Base-by-base conservation (phyloP, 2,329 filamentous ascomycete genomes). In the Nannizzia gypsea region DNA sequence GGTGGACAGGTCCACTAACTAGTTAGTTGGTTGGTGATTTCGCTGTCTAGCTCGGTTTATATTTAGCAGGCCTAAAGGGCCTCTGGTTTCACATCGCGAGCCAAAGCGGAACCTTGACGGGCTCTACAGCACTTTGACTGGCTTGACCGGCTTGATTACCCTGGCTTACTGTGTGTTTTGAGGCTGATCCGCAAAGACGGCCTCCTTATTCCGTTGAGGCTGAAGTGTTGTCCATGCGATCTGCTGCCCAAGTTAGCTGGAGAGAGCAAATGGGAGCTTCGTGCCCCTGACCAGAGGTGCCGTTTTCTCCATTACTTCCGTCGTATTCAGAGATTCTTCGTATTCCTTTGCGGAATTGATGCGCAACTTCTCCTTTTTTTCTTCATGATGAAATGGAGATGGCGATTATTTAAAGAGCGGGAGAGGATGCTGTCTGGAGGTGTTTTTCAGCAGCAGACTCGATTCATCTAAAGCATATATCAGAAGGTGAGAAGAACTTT, bases 311-410 rank as follows among this genome's bases (percentile, higher is more conserved):
- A 36, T 8, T 36, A 11, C 31, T 36, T n/a, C 6, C 50, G 9
- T 54, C 50, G 50, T 54, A 54, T 54, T 34, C 50, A 54, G 50
- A 54, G n/a, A 54, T 34, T 31, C n/a, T 26, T 54, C 50, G 50
- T 54, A 54, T 34, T 54, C 15, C 9, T 11, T 54, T 28, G 50
- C 26, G 28, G 44, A 50, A 50, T 13, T 9, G 50, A 28, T 17
- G 26, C 26, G 50, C 26, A 17, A 26, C 50, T 54, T 50, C 22
- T 28, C 48, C 22, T 4, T 24, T 52, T n/a, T 17, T 13, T 20
- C 31, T 54, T 17, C 26, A 54, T 13, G 22, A 26, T 6, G 22
- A 26, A 15, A 13, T 3, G 24, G 13, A 24, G 22, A 15, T 6
- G 22, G 6, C 11, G 4, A 52, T 6, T 17, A 34, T 54, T 31